Percentiles rank a stretch among this genome's conserved stretches.
Evolutionary conservation across 345 rosid genomes (phyloP).

Genomic region (Camelina laxa): DNA sequence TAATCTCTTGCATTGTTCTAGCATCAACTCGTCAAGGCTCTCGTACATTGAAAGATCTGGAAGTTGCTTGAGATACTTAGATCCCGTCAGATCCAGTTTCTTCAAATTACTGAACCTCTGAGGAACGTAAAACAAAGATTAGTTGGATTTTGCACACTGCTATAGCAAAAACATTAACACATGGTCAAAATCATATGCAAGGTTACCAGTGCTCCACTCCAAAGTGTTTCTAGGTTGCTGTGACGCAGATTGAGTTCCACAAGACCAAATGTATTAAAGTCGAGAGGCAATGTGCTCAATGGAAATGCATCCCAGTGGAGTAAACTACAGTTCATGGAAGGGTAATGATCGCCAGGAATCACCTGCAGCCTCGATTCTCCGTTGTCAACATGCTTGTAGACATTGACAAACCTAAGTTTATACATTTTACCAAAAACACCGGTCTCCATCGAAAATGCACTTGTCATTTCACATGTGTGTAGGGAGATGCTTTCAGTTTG

Average conservation of each 20-base stretch:
- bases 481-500: slow-evolving; percentile 26
- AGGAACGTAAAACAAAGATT: too few relatives aligned
- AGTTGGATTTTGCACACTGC: too few relatives aligned
- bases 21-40: slow-evolving; percentile 11
- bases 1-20: not conserved
- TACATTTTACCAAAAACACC: too few relatives aligned
- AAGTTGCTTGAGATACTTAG: slow-evolving; percentile 13
- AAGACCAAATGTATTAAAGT: too few relatives aligned
- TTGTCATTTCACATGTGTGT: slow-evolving; percentile 13
- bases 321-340: too few relatives aligned
- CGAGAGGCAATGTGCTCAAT: not conserved
- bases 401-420: too few relatives aligned
- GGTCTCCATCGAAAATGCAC: not conserved
- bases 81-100: slow-evolving; percentile 1
- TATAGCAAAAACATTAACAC: too few relatives aligned
- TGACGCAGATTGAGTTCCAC: slow-evolving; percentile 19
- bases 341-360: too few relatives aligned
- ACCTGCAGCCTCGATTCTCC: not conserved
- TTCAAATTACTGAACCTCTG: too few relatives aligned
- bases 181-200: not conserved
- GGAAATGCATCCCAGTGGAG: slow-evolving; percentile 41
- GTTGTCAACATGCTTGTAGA: not conserved
- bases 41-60: not conserved
- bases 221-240: slow-evolving; percentile 20
- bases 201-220: not conserved